Evolutionary conservation across 176 grass and related monocot genomes (phyloP), one percentile per base, ranked within the genome.

Genomic region (Lolium multiflorum): DNA sequence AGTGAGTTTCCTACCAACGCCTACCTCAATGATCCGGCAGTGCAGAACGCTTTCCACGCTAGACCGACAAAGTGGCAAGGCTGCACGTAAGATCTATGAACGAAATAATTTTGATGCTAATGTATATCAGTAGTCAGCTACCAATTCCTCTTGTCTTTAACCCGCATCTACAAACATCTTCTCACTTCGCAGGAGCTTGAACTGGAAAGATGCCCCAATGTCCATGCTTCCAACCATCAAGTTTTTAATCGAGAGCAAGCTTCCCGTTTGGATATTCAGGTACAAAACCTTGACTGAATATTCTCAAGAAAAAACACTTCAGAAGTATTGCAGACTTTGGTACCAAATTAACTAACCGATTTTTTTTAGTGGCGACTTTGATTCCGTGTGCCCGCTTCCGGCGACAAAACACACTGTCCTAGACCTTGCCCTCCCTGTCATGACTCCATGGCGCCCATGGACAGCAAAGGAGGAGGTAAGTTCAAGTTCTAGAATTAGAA

Each of bases 1-100:
- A 82, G 58, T 21, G 1, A 49, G 4, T 25, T 68, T 0, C 80
- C 68, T 26, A 78, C 85, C 1, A 0, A 18, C 24, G 7, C 72
- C n/a, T 91, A 94, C 85, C 83, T 94, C 15, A 94, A 94, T 50
- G 83, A 89, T 81, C 76, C 31, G 24, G 79, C 82, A 6, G 89
- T 94, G 79, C 89, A 94, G 39, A 82, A 59, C 1, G 92, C 89
- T 39, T 81, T 94, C 13, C 89, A 94, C 24, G 89, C 83, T 47
- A 76, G 56, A 54, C 22, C 22, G 0, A 83, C n/a, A 9, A 15
- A 54, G 18, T 93, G 92, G 92, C 57, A 69, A 55, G 13, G 18
- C 68, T 93, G 92, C 82, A 2, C 37, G 86, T 91, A 86, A 85
- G 65, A 59, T 83, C 22, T 26, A 37, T 69, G 15, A 0, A 61